Conservation (phyloP, 78 protist species). For the Dictyostelium capitatum region DNA sequence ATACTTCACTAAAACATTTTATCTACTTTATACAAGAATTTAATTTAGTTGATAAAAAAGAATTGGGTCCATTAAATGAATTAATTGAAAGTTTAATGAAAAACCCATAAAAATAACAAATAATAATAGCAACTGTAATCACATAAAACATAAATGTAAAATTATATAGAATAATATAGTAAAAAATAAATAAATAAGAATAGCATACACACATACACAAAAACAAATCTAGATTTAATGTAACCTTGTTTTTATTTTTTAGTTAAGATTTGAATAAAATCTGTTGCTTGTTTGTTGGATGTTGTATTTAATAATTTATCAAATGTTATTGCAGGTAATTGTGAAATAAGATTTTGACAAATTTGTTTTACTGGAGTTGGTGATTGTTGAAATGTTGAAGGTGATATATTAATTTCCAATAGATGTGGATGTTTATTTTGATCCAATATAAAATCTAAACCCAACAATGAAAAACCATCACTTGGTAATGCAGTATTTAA, state of each 20-base stretch:
- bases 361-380: background rate
- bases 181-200: background rate
- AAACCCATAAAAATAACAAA: background rate
- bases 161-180: background rate
- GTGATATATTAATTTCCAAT: slow-evolving; percentile 60
- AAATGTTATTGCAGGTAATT: background rate
- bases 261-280: background rate
- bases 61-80: slow-evolving; percentile 88
- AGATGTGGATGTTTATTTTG: slow-evolving; percentile 6
- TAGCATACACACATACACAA: too few species aligned
- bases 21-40: slow-evolving; percentile 90
- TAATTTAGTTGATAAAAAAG: slow-evolving; percentile 89
- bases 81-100: slow-evolving; percentile 74
- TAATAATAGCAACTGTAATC: background rate
- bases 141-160: background rate
- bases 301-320: slow-evolving; percentile 16
- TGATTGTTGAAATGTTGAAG: slow-evolving; percentile 36
- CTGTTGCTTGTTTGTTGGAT: background rate
- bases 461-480: slow-evolving; percentile 39
- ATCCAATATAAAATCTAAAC: slow-evolving; percentile 65
- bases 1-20: slow-evolving; percentile 91
- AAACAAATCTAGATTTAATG: background rate
- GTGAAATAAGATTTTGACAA: background rate
- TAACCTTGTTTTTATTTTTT: background rate
- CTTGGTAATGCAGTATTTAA: background rate